Conservation (phyloP, 768 basidiomycete species). For the Kondoa malvinella region DNA sequence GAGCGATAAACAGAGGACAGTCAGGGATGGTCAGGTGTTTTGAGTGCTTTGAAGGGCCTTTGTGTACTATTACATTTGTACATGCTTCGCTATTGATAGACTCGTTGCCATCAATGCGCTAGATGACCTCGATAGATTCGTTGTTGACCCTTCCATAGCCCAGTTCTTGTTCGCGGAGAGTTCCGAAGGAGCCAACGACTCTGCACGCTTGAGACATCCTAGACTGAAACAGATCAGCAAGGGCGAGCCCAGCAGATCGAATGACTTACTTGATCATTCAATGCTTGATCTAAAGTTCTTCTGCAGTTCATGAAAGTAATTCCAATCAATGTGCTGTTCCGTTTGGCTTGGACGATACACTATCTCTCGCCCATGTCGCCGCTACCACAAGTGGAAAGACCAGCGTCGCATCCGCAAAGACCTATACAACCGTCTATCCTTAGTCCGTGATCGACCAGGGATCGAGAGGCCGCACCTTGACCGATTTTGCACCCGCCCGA, state of each 20-base stretch:
- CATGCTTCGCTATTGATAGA: not conserved
- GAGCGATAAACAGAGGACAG: constrained; percentile 4
- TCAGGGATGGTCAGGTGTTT: not conserved
- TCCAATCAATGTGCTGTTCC: not conserved
- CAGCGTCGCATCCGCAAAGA: constrained; percentile 77
- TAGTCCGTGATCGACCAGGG: not conserved
- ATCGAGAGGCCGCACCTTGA: constrained; percentile 28
- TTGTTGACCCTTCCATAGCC: too few relatives aligned
- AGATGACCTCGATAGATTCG: too few relatives aligned
- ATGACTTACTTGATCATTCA: too few relatives aligned
- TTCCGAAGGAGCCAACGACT: too few relatives aligned
- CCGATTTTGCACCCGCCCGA: constrained; percentile 47
- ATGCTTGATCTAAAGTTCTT: too few relatives aligned
- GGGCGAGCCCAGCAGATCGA: too few relatives aligned
- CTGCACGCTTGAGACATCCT: too few relatives aligned
- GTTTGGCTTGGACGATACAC: not conserved
- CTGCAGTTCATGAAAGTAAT: too few relatives aligned
- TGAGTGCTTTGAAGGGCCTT: not conserved
- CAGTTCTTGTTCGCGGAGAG: too few relatives aligned
- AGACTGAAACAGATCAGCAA: too few relatives aligned
- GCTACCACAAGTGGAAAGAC: constrained; percentile 92
- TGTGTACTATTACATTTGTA: not conserved
- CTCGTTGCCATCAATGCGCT: too few relatives aligned
- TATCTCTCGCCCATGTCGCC: constrained; percentile 59
- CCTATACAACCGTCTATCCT: not conserved